These are phyloP conservation scores for Gossypium aridum DNA, from an alignment of 441 rosid species.

Conservation along the genomic window DNA sequence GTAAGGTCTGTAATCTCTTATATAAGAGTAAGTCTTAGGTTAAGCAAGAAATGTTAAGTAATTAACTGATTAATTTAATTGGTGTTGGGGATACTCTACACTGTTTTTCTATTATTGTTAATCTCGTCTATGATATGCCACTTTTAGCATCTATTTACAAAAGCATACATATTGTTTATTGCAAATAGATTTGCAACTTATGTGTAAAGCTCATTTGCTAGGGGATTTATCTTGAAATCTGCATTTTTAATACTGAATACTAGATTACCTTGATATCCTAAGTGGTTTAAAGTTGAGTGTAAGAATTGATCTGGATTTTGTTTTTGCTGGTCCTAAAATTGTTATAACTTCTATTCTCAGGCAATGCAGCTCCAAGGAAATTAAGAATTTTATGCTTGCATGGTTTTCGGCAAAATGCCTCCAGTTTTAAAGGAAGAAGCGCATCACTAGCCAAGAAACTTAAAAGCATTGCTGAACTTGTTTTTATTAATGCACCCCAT, in stretches of 20 bases:
- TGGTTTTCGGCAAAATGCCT: constrained; percentile 90
- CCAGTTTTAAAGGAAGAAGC: constrained; percentile 87
- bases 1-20: constrained; percentile 58
- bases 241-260: not conserved
- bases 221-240: not conserved
- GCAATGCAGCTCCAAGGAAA: constrained; percentile 36
- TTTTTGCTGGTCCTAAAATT: not conserved
- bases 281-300: not conserved
- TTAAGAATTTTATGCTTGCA: constrained; percentile 85
- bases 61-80: not conserved
- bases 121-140: not conserved
- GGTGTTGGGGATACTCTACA: not conserved
- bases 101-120: not conserved
- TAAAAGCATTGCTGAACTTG: constrained; percentile 62
- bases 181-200: not conserved
- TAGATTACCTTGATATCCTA: not conserved
- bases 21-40: not conserved
- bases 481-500: constrained; percentile 75
- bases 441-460: constrained; percentile 91
- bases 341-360: constrained; percentile 18
- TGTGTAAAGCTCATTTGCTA: not conserved
- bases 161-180: not conserved
- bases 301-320: not conserved
- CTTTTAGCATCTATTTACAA: not conserved
- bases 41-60: not conserved